phyloP scores from a whole-genome alignment of 495 filamentous ascomycete species.

The Hypoxylon fuscum region DNA sequence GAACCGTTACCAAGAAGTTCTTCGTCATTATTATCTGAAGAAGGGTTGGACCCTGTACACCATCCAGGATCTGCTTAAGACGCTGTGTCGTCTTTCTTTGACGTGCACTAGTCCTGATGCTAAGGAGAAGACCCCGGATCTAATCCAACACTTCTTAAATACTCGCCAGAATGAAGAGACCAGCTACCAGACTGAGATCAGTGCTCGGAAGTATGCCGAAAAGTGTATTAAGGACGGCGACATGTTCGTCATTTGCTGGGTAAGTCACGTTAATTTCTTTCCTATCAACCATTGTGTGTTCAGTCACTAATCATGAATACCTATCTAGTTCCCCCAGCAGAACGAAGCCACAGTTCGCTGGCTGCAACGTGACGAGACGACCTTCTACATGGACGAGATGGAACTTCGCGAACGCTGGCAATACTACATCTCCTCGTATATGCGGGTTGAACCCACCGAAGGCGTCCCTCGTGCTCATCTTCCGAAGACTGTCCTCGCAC shows the following conservation, averaged over 20 bases:
- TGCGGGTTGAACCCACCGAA: constrained; percentile 88
- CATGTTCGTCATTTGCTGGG: constrained; percentile 84
- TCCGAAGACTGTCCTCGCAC: constrained; percentile 73
- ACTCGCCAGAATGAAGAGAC: constrained; percentile 83
- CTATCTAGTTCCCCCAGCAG: constrained; percentile 61
- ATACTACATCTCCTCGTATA: constrained; percentile 92
- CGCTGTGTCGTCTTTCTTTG: constrained; percentile 77
- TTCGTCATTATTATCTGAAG: constrained; percentile 87
- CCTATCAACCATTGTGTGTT: background rate
- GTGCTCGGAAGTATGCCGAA: constrained; percentile 85
- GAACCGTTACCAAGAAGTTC: constrained; percentile 81
- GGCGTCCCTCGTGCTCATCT: constrained; percentile 73
- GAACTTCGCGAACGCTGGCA: constrained; percentile 74
- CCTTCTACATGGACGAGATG: constrained; percentile 74
- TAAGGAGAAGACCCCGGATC: constrained; percentile 90
- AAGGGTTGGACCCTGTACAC: constrained; percentile 91
- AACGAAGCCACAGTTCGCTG: constrained; percentile 72
- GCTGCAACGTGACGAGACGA: constrained; percentile 81
- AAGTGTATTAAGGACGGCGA: constrained; percentile 89
- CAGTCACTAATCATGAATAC: constrained; percentile 24
- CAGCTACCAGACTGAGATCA: constrained; percentile 83
- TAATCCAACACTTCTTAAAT: constrained; percentile 81
- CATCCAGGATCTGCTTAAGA: constrained; percentile 82
- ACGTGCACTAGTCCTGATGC: constrained; percentile 79
- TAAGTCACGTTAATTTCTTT: constrained; percentile 63